Percentiles rank a stretch among this genome's conserved stretches.
These are phyloP conservation scores for Haberlea rhodopensis DNA, from an alignment of 257 asterid species.

Conservation along the genomic window DNA sequence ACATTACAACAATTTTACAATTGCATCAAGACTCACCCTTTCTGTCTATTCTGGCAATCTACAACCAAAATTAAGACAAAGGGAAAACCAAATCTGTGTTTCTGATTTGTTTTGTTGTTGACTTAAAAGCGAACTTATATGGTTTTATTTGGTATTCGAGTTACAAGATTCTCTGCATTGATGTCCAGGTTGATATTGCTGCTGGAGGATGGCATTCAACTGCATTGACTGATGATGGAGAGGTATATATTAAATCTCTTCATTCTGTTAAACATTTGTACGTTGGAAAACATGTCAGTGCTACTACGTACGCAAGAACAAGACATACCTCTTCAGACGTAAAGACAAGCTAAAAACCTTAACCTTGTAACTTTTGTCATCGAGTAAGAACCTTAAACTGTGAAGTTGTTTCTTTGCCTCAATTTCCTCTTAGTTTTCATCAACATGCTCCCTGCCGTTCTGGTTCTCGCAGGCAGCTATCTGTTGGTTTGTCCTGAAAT, in stretches of 20 bases:
- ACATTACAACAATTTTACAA: no score
- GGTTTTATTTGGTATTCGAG: conserved; percentile 15
- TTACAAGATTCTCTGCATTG: conserved; percentile 20
- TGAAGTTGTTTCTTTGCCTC: conserved; percentile 11
- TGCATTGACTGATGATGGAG: conserved; percentile 91
- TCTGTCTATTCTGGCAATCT: conserved; percentile 4
- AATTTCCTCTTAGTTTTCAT: conserved; percentile 5
- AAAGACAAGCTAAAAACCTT: conserved; percentile 1
- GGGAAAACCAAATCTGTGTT: neutral
- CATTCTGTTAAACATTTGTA: neutral
- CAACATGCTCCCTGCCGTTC: conserved; percentile 7
- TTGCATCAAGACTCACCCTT: no score
- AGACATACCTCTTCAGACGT: neutral
- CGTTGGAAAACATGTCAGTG: conserved; percentile 2
- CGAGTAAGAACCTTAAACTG: neutral
- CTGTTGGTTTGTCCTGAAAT: neutral
- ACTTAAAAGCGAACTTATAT: neutral
- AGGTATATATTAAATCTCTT: conserved; percentile 44
- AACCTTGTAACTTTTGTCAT: neutral
- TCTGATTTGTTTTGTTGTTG: neutral
- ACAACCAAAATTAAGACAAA: conserved; percentile 14
- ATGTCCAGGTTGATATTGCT: conserved; percentile 86
- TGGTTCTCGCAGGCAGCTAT: neutral
- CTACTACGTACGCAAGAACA: neutral
- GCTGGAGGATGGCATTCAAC: conserved; percentile 99